Conservation (phyloP, 257 asterid genomes). For the Jacaranda mimosifolia region DNA sequence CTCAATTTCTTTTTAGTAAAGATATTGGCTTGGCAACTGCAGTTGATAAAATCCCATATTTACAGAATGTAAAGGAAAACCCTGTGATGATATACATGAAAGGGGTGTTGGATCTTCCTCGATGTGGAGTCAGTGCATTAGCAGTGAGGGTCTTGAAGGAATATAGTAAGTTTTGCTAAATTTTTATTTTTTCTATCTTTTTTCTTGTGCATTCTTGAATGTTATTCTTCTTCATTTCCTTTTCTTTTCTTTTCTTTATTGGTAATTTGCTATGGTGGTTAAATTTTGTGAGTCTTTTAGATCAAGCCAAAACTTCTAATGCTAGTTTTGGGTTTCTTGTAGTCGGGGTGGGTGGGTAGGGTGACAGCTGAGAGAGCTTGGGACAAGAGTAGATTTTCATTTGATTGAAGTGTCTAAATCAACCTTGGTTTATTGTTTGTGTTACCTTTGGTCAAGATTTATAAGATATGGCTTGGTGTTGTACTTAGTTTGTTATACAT, state of each 20-base stretch:
- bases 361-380: background rate
- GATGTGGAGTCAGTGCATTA: slow-evolving; percentile 94
- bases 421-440: background rate
- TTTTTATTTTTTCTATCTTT: background rate
- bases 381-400: slow-evolving; percentile 13
- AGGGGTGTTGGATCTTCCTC: slow-evolving; percentile 88
- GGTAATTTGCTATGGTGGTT: too few species aligned
- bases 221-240: background rate
- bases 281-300: too few species aligned
- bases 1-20: background rate
- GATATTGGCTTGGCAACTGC: slow-evolving; percentile 30
- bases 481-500: slow-evolving; percentile 11
- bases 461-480: background rate
- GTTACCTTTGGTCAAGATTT: background rate
- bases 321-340: background rate
- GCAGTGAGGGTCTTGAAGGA: slow-evolving; percentile 89
- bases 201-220: background rate
- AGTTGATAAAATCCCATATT: slow-evolving; percentile 32
- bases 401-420: background rate
- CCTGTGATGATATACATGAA: slow-evolving; percentile 99
- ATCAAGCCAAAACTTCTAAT: background rate
- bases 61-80: slow-evolving; percentile 90
- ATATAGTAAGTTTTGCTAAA: slow-evolving; percentile 66
- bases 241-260: background rate
- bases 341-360: background rate